Conservation (phyloP, 306 rosid genomes). For the Hippophae tibetana region DNA sequence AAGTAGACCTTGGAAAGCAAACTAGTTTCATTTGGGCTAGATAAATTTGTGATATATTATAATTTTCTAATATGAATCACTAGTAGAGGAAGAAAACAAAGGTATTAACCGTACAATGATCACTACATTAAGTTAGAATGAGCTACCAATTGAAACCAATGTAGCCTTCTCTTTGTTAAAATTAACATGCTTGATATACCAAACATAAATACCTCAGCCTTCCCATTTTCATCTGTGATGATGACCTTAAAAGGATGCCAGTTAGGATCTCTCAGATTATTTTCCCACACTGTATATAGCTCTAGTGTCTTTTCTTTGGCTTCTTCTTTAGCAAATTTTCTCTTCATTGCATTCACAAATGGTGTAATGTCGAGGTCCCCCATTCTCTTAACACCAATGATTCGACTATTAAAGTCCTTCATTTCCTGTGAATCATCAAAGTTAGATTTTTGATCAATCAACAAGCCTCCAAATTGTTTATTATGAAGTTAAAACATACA, state of each 20-base stretch:
- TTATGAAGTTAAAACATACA: neutral
- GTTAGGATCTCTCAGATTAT: constrained; percentile 47
- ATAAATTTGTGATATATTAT: no score
- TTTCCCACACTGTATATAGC: constrained; percentile 52
- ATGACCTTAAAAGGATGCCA: constrained; percentile 78
- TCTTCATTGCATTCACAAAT: constrained; percentile 30
- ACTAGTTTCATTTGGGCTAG: no score
- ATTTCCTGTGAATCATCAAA: constrained; percentile 31
- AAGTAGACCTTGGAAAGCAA: no score
- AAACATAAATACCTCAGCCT: constrained; percentile 22
- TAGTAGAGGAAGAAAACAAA: neutral
- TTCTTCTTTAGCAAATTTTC: constrained; percentile 23
- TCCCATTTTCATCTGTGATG: constrained; percentile 20
- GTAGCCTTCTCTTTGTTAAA: neutral
- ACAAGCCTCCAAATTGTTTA: neutral
- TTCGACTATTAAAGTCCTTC: constrained; percentile 8
- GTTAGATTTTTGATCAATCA: constrained; percentile 5
- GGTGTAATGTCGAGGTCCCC: constrained; percentile 51
- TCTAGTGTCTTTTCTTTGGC: constrained; percentile 25
- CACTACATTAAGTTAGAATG: neutral
- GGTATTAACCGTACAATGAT: neutral
- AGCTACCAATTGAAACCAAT: neutral
- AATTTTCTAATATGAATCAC: neutral
- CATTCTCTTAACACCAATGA: constrained; percentile 41
- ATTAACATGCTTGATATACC: neutral